These are phyloP conservation scores for Waltergamsia citrina DNA, from an alignment of 2,329 filamentous ascomycete genomes.

Conservation along the genomic window DNA sequence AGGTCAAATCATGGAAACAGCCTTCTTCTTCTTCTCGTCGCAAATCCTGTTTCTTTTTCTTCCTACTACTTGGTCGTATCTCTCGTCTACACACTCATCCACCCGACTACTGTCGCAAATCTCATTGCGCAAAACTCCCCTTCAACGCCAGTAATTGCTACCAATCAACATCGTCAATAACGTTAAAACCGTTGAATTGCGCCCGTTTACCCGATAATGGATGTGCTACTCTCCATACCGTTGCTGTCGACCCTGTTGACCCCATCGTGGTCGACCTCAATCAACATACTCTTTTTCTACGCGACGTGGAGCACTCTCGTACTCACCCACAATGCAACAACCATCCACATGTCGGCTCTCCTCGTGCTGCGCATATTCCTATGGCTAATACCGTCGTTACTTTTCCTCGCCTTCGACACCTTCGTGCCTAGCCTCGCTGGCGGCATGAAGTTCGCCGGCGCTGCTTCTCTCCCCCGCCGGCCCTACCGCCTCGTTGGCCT, in stretches of 20 bases:
- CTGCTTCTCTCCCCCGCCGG: slow-evolving; percentile 23
- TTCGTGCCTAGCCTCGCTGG: slow-evolving; percentile 59
- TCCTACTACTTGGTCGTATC: too few relatives aligned
- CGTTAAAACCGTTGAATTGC: too few relatives aligned
- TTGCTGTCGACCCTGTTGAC: slow-evolving; percentile 59
- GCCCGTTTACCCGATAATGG: too few relatives aligned
- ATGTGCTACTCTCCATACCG: slow-evolving; percentile 62
- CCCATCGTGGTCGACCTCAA: slow-evolving; percentile 61
- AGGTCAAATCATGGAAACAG: too few relatives aligned
- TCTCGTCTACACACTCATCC: too few relatives aligned
- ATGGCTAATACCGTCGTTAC: slow-evolving; percentile 62
- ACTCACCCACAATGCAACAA: slow-evolving; percentile 63
- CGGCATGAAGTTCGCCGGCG: slow-evolving; percentile 58
- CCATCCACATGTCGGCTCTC: slow-evolving; percentile 66
- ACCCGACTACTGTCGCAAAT: too few relatives aligned
- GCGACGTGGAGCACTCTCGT: slow-evolving; percentile 83
- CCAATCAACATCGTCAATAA: too few relatives aligned
- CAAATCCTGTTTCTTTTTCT: too few relatives aligned
- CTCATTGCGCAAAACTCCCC: too few relatives aligned
- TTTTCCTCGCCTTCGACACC: slow-evolving; percentile 66
- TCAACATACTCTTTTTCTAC: slow-evolving; percentile 85
- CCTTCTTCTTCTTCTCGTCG: too few relatives aligned
- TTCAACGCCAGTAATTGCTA: too few relatives aligned
- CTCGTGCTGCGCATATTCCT: slow-evolving; percentile 58
- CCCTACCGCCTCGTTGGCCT: slow-evolving; percentile 18